Percentiles rank a stretch among this genome's conserved stretches.
Evolutionary conservation across 148 eudicot species (phyloP).

Genomic region (Fallopia convolvulus): DNA sequence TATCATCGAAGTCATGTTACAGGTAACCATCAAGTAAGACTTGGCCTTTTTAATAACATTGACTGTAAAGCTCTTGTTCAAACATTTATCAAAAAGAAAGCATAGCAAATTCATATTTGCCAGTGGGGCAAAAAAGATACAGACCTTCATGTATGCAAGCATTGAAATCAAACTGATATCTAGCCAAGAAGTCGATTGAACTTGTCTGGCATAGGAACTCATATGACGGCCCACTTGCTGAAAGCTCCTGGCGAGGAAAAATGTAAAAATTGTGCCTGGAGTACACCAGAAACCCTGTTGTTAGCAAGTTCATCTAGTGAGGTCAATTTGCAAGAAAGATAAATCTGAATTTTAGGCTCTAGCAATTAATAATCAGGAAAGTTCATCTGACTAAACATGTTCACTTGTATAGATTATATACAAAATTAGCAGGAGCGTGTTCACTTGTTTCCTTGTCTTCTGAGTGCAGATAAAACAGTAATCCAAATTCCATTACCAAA

Average conservation of each 20-base stretch:
- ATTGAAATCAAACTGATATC: slow-evolving; percentile 88
- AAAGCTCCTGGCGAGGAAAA: slow-evolving; percentile 83
- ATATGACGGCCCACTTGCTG: slow-evolving; percentile 37
- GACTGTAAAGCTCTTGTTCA: neutral
- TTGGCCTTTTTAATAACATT: neutral
- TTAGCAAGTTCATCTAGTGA: slow-evolving; percentile 1
- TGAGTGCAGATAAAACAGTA: neutral
- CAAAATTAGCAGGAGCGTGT: neutral
- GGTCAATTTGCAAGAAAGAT: neutral
- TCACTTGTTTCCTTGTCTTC: neutral
- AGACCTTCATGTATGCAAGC: slow-evolving; percentile 79
- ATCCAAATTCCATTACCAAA: neutral
- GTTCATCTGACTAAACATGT: neutral
- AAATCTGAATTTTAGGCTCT: neutral
- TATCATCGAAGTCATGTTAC: neutral
- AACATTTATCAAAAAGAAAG: neutral
- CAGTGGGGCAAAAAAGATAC: neutral
- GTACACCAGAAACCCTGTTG: slow-evolving; percentile 10
- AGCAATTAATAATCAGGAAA: neutral
- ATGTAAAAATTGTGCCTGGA: slow-evolving; percentile 84
- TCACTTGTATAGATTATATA: neutral
- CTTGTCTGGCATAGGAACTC: slow-evolving; percentile 92
- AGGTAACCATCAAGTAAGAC: neutral
- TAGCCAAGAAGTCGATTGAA: slow-evolving; percentile 84
- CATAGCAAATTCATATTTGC: neutral